A percentile compares a stretch with the other conserved stretches of the same genome.
phyloP scores from a whole-genome alignment of 2,329 filamentous ascomycete species.

The Herpotrichia juniperi region DNA sequence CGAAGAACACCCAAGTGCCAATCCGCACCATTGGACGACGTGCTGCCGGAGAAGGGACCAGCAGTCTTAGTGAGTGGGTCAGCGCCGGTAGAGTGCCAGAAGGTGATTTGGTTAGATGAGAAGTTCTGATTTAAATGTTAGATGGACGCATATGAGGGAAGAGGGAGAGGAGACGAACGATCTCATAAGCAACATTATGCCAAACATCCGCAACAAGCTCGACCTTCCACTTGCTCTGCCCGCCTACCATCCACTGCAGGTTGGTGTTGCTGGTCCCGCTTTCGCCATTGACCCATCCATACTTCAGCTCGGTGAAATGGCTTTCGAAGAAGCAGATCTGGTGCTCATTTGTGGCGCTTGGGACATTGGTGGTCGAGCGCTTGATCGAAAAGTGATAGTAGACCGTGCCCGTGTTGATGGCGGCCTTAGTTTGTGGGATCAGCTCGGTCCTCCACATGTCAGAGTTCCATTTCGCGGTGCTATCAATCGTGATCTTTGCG shows the following conservation, averaged over 20 bases:
- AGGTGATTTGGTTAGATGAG: slow-evolving; percentile 63
- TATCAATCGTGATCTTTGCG: slow-evolving; percentile 69
- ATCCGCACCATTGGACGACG: slow-evolving; percentile 71
- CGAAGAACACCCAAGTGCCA: slow-evolving; percentile 76
- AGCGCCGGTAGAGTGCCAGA: slow-evolving; percentile 72
- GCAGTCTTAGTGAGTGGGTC: slow-evolving; percentile 64
- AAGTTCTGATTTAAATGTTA: slow-evolving; percentile 59
- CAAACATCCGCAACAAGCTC: slow-evolving; percentile 68
- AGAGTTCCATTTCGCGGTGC: slow-evolving; percentile 72
- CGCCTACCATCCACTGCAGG: slow-evolving; percentile 69
- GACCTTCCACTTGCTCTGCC: slow-evolving; percentile 66
- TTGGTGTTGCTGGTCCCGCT: slow-evolving; percentile 58
- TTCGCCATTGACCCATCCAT: slow-evolving; percentile 63
- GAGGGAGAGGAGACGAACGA: slow-evolving; percentile 48
- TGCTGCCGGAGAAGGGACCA: slow-evolving; percentile 64
- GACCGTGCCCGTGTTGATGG: slow-evolving; percentile 70
- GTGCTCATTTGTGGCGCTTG: slow-evolving; percentile 68
- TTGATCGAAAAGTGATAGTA: slow-evolving; percentile 76
- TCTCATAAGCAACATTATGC: slow-evolving; percentile 79
- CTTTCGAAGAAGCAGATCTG: slow-evolving; percentile 70
- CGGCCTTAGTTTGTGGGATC: slow-evolving; percentile 71
- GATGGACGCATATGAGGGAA: neutral
- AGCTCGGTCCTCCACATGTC: slow-evolving; percentile 78
- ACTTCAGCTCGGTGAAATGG: slow-evolving; percentile 78
- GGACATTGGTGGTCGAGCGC: slow-evolving; percentile 64